Evolutionary conservation across 768 basidiomycete species (phyloP).

Genomic region (Phaffia tasmanica): DNA sequence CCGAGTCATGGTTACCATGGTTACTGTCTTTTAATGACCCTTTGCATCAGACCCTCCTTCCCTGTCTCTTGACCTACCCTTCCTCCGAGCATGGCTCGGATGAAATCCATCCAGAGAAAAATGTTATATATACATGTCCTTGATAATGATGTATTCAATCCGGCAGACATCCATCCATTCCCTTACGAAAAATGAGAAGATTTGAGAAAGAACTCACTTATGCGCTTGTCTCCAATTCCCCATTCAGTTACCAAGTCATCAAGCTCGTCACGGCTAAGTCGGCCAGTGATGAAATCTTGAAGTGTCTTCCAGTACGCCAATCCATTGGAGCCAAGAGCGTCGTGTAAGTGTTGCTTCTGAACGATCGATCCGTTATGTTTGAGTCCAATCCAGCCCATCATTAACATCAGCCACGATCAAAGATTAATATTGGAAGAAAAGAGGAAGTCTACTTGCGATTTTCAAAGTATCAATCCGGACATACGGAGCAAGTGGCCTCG

Average conservation of each 20-base stretch:
- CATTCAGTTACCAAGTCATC: slow-evolving; percentile 15
- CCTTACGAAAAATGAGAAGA: background rate
- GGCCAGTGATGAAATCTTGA: slow-evolving; percentile 17
- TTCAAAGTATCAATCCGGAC: slow-evolving; percentile 20
- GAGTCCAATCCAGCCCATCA: background rate
- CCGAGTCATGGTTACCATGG: background rate
- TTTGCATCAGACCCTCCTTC: too few relatives aligned
- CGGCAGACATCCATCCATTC: slow-evolving; percentile 7
- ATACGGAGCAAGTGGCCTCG: background rate
- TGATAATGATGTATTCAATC: too few relatives aligned
- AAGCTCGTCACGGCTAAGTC: slow-evolving; percentile 23
- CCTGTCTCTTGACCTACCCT: too few relatives aligned
- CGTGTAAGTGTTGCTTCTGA: slow-evolving; percentile 26
- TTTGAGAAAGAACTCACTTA: slow-evolving; percentile 13
- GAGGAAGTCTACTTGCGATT: slow-evolving; percentile 17
- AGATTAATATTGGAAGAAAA: background rate
- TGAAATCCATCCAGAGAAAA: too few relatives aligned
- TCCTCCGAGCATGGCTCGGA: too few relatives aligned
- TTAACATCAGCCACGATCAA: background rate
- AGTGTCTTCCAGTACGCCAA: slow-evolving; percentile 25
- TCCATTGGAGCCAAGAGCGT: slow-evolving; percentile 18
- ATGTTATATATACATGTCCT: too few relatives aligned
- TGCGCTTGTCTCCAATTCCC: slow-evolving; percentile 9
- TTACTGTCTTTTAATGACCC: too few relatives aligned
- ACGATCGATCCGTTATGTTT: background rate